Evolutionary conservation across 441 rosid species (phyloP).

Genomic region (Hypseocharis bilobata): DNA sequence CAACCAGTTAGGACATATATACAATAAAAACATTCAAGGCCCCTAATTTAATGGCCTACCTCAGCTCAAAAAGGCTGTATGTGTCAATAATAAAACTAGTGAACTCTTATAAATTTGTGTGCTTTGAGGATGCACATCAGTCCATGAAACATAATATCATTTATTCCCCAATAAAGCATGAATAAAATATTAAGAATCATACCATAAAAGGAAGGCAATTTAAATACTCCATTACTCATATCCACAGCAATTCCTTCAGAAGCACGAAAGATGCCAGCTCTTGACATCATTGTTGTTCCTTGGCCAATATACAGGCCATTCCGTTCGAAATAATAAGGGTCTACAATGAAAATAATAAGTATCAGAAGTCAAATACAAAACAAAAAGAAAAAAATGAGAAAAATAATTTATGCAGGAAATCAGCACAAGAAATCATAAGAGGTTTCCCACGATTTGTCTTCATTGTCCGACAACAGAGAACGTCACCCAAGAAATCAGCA

Average conservation of each 20-base stretch:
- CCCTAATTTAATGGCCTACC: neutral
- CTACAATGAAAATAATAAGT: constrained; percentile 34
- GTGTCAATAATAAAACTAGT: neutral
- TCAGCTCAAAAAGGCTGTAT: neutral
- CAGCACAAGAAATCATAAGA: too few relatives aligned
- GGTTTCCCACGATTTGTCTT: too few relatives aligned
- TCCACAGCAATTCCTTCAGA: constrained; percentile 74
- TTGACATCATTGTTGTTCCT: constrained; percentile 73
- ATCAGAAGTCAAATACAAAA: constrained; percentile 10
- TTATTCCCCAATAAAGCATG: neutral
- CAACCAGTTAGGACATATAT: too few relatives aligned
- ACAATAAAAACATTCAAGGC: too few relatives aligned
- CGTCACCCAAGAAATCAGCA: neutral
- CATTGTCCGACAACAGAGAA: too few relatives aligned
- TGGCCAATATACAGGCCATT: constrained; percentile 77
- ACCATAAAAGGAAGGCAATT: constrained; percentile 74
- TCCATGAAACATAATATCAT: neutral
- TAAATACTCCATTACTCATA: constrained; percentile 61
- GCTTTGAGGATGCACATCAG: neutral
- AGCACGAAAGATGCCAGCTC: constrained; percentile 87
- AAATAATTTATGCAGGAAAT: too few relatives aligned
- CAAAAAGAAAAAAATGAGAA: neutral
- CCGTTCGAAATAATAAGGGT: constrained; percentile 64
- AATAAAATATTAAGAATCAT: constrained; percentile 25
- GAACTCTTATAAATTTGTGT: neutral